A percentile compares a stretch with the other conserved stretches of the same genome.
These are phyloP conservation scores for Tolypocladium guangdongense DNA, from an alignment of 2,329 filamentous ascomycete species.

Conservation along the genomic window DNA sequence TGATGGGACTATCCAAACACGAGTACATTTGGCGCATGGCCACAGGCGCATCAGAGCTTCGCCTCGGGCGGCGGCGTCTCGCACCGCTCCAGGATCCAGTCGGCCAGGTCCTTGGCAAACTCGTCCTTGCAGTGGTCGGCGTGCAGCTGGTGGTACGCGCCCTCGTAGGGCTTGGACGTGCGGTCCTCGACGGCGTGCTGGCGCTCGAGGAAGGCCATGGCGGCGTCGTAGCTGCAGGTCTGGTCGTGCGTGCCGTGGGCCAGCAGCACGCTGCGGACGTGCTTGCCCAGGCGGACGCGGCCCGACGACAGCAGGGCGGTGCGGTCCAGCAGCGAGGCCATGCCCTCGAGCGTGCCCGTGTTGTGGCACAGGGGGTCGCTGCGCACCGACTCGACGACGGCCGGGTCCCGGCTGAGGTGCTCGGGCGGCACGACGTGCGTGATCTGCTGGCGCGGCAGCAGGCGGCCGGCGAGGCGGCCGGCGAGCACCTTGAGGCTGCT, in stretches of 20 bases:
- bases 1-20: background rate
- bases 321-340: conserved; percentile 69
- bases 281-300: conserved; percentile 35
- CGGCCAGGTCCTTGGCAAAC: conserved; percentile 47
- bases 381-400: conserved; percentile 46
- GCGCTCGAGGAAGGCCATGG: conserved; percentile 50
- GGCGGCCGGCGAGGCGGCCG: conserved; percentile 54
- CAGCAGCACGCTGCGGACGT: conserved; percentile 57
- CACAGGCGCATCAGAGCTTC: conserved; percentile 28
- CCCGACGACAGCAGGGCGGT: conserved; percentile 49
- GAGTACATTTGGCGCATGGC: too few relatives aligned
- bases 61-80: conserved; percentile 14
- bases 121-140: conserved; percentile 43
- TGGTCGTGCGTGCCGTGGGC: conserved; percentile 68
- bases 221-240: conserved; percentile 54
- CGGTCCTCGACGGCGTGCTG: conserved; percentile 52
- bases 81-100: conserved; percentile 50
- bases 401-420: conserved; percentile 57
- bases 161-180: conserved; percentile 62
- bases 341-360: conserved; percentile 73
- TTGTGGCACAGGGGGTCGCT: conserved; percentile 68
- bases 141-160: conserved; percentile 68
- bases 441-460: conserved; percentile 60
- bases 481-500: conserved; percentile 48
- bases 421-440: conserved; percentile 52